These are phyloP conservation scores for Rhazya stricta DNA, from an alignment of 257 asterid species.

Conservation along the genomic window DNA sequence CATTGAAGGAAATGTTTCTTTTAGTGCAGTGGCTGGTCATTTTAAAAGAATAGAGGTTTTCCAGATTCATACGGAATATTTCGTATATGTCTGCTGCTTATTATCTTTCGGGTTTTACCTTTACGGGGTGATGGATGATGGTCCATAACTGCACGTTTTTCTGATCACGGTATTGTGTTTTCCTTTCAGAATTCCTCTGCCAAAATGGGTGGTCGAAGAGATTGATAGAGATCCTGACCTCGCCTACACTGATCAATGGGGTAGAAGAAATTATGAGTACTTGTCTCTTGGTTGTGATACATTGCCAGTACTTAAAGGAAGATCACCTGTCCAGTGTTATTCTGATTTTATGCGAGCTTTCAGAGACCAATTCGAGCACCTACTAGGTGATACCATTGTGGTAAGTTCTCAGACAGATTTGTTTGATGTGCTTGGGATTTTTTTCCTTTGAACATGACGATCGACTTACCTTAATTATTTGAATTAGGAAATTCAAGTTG, in stretches of 20 bases:
- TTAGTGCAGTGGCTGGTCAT: not conserved
- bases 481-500: constrained; percentile 87
- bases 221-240: constrained; percentile 85
- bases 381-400: constrained; percentile 77
- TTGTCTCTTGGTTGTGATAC: constrained; percentile 87
- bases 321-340: constrained; percentile 85
- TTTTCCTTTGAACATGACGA: not conserved
- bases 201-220: constrained; percentile 86
- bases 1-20: not conserved
- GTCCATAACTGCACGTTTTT: not conserved
- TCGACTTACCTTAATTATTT: not conserved
- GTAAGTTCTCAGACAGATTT: constrained; percentile 25
- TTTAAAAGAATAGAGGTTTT: not conserved
- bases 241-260: constrained; percentile 96
- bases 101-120: not conserved
- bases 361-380: constrained; percentile 63
- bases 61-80: not conserved
- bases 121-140: not conserved
- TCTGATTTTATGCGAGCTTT: constrained; percentile 85
- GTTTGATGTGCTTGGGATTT: not conserved
- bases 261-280: constrained; percentile 81
- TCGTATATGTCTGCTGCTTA: not conserved
- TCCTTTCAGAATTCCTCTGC: constrained; percentile 75
- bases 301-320: constrained; percentile 83
- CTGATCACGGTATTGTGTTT: not conserved